A percentile compares a stretch with the other conserved stretches of the same genome.
phyloP scores from a whole-genome alignment of 768 basidiomycete species.

The Coprinopsis sp. region DNA sequence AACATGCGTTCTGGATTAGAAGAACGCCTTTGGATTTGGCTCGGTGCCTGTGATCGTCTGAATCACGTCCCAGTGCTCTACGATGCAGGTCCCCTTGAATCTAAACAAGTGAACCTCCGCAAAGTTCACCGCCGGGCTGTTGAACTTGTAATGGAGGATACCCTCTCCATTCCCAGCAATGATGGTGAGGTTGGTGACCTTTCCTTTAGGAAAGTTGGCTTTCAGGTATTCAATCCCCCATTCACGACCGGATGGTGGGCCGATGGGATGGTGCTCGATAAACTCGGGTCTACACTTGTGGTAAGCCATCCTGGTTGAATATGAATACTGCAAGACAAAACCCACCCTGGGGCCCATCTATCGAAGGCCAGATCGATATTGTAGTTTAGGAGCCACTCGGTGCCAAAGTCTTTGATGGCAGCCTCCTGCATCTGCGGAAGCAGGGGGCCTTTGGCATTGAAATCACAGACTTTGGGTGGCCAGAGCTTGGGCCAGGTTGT shows the following conservation, averaged over 20 bases:
- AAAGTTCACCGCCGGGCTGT: background rate
- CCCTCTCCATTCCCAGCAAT: constrained; percentile 1
- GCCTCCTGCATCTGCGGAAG: background rate
- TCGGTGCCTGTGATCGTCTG: constrained; percentile 6
- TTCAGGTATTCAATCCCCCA: background rate
- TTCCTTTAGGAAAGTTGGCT: background rate
- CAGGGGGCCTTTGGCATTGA: background rate
- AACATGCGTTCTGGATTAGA: constrained; percentile 2
- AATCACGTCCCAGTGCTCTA: constrained; percentile 8
- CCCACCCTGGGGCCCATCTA: background rate
- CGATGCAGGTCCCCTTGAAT: constrained; percentile 7
- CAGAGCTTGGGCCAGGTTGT: background rate
- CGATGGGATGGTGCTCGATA: constrained; percentile 2
- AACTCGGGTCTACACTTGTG: background rate
- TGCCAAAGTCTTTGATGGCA: constrained; percentile 4
- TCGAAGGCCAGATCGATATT: constrained; percentile 5
- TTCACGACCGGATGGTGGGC: background rate
- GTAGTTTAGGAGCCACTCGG: background rate
- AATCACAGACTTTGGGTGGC: background rate
- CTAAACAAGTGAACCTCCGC: constrained; percentile 1
- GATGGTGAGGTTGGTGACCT: background rate
- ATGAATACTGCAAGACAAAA: background rate
- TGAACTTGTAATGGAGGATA: constrained; percentile 4
- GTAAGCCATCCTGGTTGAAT: background rate
- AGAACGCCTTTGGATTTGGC: constrained; percentile 8